A percentile compares a stretch with the other conserved stretches of the same genome.
Evolutionary conservation across 106 monocot genomes (phyloP).

Genomic region (Amphibolis antarctica): DNA sequence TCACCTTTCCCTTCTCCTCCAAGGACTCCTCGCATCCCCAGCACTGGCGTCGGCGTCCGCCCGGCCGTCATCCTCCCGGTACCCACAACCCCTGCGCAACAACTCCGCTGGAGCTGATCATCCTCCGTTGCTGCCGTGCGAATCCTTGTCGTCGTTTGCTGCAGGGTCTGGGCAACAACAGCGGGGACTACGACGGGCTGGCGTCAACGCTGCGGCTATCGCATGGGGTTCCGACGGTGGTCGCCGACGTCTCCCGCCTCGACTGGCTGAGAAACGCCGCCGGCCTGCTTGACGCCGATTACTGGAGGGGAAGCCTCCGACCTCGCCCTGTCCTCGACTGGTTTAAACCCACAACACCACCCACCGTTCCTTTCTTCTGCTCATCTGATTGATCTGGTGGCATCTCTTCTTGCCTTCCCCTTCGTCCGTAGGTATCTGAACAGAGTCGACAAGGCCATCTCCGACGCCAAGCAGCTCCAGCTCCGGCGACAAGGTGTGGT

Average conservation of each 20-base stretch:
- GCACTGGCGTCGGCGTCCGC: too few species aligned
- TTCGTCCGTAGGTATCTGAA: slow-evolving; percentile 91
- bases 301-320: slow-evolving; percentile 75
- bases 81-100: too few species aligned
- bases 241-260: slow-evolving; percentile 56
- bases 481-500: not conserved
- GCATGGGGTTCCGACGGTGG: slow-evolving; percentile 38
- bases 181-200: slow-evolving; percentile 46
- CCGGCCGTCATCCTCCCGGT: too few species aligned
- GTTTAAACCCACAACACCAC: too few species aligned
- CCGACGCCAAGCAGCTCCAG: slow-evolving; percentile 40
- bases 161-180: slow-evolving; percentile 90
- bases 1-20: too few species aligned
- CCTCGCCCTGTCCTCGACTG: slow-evolving; percentile 78
- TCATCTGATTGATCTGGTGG: too few species aligned
- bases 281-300: slow-evolving; percentile 53
- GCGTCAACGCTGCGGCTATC: slow-evolving; percentile 25
- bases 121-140: too few species aligned
- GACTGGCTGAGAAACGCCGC: slow-evolving; percentile 93
- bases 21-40: too few species aligned
- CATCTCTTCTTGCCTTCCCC: too few species aligned
- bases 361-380: too few species aligned
- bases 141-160: too few species aligned
- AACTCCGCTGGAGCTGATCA: too few species aligned
- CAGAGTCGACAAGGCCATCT: slow-evolving; percentile 45